phyloP scores from a whole-genome alignment of 208 protist species.

The Spongospora subterranea region DNA sequence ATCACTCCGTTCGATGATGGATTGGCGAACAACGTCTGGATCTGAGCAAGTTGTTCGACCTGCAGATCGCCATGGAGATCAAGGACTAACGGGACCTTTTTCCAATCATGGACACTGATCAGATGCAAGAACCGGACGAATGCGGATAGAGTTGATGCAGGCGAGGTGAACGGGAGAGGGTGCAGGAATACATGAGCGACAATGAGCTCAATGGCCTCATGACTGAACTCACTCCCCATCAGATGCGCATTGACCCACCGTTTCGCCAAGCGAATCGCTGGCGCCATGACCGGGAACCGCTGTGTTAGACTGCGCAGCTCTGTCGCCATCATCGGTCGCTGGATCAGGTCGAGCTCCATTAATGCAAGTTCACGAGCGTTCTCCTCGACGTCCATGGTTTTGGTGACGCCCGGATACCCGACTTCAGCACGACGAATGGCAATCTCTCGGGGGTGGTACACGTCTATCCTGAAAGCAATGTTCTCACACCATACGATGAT shows the following conservation, averaged over 20 bases:
- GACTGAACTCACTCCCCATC: neutral
- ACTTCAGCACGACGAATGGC: slow-evolving; percentile 5
- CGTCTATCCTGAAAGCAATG: neutral
- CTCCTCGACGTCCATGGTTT: neutral
- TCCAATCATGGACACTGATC: neutral
- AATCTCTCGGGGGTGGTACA: neutral
- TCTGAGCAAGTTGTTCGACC: neutral
- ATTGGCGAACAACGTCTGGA: neutral
- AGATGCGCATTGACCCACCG: neutral
- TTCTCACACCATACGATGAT: neutral
- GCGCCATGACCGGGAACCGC: slow-evolving; percentile 3
- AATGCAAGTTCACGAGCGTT: neutral
- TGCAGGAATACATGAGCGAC: neutral
- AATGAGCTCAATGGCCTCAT: neutral
- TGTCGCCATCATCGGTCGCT: neutral
- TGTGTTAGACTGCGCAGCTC: neutral
- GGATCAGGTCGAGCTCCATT: slow-evolving; percentile 4
- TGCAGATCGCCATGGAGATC: neutral
- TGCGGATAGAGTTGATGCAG: neutral
- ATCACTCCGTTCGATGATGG: neutral
- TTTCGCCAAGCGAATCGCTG: neutral
- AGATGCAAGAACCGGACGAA: neutral
- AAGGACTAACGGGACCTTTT: neutral
- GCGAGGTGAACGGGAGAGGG: neutral
- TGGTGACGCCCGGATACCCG: neutral